Evolutionary conservation across 2,329 filamentous ascomycete genomes (phyloP), one percentile per base, ranked within the genome.

Genomic region (Biscogniauxia mediterranea): DNA sequence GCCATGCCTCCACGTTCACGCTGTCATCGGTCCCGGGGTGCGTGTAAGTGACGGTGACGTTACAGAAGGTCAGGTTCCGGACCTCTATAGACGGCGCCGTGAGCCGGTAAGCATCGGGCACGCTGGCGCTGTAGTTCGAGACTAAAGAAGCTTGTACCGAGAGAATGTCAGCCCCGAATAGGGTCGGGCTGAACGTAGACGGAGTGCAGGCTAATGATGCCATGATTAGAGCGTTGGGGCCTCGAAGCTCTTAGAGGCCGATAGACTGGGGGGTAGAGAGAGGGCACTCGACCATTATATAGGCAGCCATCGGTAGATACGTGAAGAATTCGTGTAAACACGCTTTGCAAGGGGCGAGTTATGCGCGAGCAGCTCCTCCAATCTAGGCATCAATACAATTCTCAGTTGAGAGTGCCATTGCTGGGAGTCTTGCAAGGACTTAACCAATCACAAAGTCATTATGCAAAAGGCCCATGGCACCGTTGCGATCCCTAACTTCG

Each of bases 11-110:
- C 5, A 77, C 69, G 54, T 73, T 69, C 55, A 79, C 70, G 3
- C 60, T 67, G 61, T 80, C 77, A 49, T 71, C 69, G 64, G 76
- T 71, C 13, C 78, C 75, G 5, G 74, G 73, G 69, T 79, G 77
- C 1, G 74, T 78, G 67, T 80, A 79, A 21, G 72, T 69, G 26
- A 81, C 68, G 4, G 76, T 79, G 57, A 80, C 71, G 56, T 80
- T 79, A 69, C 78, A 80, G 70, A 77, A 75, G 8, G 60, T 65
- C 15, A 59, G 54, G 42, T 66, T 62, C 21, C 61, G 11, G 9
- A 62, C 46, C 13, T 52, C 28, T 7, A 62, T 53, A 49, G 9
- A 64, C 61, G 26, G 64, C 55, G 46, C 58, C 59, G 58, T 65
- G 54, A 20, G 64, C 23, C 56, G 63, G 56, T 15, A 64, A 59